Evolutionary conservation across 495 filamentous ascomycete species (phyloP).

Genomic region (Talaromyces stipitatus): DNA sequence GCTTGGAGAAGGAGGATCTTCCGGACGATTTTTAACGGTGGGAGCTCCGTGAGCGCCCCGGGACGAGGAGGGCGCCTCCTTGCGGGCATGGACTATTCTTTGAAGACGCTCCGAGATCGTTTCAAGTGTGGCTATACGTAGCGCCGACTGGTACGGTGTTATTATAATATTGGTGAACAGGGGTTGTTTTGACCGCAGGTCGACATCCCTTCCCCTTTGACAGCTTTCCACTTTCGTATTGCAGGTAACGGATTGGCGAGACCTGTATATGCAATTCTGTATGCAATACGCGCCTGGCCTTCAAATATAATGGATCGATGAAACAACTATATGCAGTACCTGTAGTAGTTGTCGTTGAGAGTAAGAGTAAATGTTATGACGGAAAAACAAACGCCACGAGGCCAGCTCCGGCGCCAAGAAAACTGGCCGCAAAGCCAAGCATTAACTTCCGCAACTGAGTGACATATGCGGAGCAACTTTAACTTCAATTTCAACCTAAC

Average conservation of each 20-base stretch:
- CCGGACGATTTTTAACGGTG: conserved; percentile 73
- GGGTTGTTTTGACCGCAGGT: background rate
- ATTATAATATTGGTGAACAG: background rate
- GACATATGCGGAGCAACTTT: background rate
- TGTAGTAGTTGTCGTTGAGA: too few species aligned
- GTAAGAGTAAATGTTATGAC: background rate
- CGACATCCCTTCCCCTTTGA: background rate
- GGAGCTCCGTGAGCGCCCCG: conserved; percentile 72
- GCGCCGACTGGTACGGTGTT: background rate
- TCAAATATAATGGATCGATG: too few species aligned
- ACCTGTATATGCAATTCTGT: background rate
- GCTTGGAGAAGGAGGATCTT: conserved; percentile 84
- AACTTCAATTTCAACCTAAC: background rate
- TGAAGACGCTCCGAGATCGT: background rate
- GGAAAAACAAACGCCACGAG: conserved; percentile 26
- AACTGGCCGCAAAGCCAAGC: background rate
- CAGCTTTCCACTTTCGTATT: background rate
- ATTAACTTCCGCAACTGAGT: background rate
- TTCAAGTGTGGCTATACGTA: background rate
- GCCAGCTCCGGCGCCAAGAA: conserved; percentile 10
- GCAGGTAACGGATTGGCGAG: background rate
- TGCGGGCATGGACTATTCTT: conserved; percentile 53
- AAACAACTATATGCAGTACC: too few species aligned
- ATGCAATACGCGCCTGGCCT: background rate
- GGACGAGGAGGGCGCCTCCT: conserved; percentile 70